Base-by-base conservation (phyloP, 495 filamentous ascomycete species). In the Penicillium bialowiezense region DNA sequence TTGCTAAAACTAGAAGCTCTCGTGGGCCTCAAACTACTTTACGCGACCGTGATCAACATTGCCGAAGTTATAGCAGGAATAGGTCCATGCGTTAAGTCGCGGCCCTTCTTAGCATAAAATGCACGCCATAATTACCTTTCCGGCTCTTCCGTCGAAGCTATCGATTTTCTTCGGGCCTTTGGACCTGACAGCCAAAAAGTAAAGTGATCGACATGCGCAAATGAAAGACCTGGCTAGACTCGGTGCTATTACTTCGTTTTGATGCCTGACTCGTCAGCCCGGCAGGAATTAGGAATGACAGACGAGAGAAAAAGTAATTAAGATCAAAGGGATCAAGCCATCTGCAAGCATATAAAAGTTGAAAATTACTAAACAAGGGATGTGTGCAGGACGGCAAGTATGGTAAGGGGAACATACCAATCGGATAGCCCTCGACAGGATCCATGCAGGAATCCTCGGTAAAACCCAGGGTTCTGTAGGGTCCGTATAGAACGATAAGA, bases 41-140 rank as follows among this genome's bases (percentile, higher is more conserved):
- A 44, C 41, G 13, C 41, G 18, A 34, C 20, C 50, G 54, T 52
- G 46, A 56, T 54, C 52, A 52, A 44, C 51, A 34, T 55, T 50
- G 57, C 54, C 54, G 46, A 60, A 52, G 34, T 15, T 35, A 52
- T 44, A 51, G 46, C 48, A 36, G 19, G 26, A n/a, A n/a, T 49
- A 44, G 60, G 60, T 63, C 60, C 58, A 46, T 63, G 60, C 60
- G 53, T 45, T 17, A 31, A 46, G 53, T 55, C 53, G 41, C 43
- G 52, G 53, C 44, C 48, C 48, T 55, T 48, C 37, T 54, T 44
- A 49, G 50, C 48, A 48, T 43, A 23, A 18, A 24, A 59, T 62
- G 59, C 59, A 62, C 48, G 56, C 53, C 59, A 62, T 61, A 58
- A 53, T 58, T 61, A 26, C 54, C 56, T 52, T 55, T 51, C 52